phyloP scores from a whole-genome alignment of 257 asterid genomes.

The Asclepias syriaca region DNA sequence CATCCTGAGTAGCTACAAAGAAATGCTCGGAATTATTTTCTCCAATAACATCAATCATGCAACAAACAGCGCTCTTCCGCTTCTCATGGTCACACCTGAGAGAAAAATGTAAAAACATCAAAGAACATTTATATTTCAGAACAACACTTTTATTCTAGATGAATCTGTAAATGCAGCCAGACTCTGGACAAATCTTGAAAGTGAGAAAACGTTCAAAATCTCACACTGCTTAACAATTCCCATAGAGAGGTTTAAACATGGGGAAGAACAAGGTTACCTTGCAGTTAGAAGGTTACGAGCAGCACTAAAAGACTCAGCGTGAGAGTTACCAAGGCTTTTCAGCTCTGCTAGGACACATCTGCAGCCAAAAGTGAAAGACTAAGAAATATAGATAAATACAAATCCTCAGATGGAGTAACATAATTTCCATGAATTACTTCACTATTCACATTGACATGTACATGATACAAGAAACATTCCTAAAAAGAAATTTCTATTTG shows the following conservation, averaged over 20 bases:
- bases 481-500: background rate
- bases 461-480: background rate
- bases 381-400: background rate
- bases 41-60: slow-evolving; percentile 74
- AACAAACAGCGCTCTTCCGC: slow-evolving; percentile 59
- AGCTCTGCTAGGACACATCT: slow-evolving; percentile 83
- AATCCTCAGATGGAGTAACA: background rate
- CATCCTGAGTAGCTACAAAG: slow-evolving; percentile 92
- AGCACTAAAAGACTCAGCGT: slow-evolving; percentile 55
- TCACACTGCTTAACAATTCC: background rate
- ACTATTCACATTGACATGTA: background rate
- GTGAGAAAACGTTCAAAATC: background rate
- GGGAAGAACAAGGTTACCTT: slow-evolving; percentile 37
- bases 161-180: background rate
- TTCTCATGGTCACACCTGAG: slow-evolving; percentile 84
- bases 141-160: background rate
- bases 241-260: background rate
- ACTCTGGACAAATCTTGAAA: background rate
- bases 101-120: slow-evolving; percentile 9
- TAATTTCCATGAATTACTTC: background rate
- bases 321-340: slow-evolving; percentile 65
- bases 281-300: slow-evolving; percentile 59
- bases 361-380: slow-evolving; percentile 23
- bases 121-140: background rate
- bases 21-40: slow-evolving; percentile 71